These are phyloP conservation scores for Malus sylvestris DNA, from an alignment of 306 rosid genomes.

Conservation along the genomic window DNA sequence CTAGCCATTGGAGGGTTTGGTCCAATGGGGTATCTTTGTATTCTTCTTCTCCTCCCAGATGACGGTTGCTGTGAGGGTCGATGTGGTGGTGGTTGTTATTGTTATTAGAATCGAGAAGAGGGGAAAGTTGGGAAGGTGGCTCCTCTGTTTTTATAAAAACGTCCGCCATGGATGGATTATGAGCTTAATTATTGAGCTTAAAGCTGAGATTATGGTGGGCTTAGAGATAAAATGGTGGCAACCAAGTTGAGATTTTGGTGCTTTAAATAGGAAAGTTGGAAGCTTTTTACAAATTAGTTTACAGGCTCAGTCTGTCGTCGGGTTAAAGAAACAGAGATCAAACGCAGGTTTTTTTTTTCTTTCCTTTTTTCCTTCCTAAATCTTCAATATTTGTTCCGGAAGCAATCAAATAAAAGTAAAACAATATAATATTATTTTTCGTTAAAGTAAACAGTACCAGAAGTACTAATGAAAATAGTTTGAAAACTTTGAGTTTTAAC, in stretches of 20 bases:
- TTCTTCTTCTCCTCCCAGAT: not conserved
- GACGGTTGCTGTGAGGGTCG: not conserved
- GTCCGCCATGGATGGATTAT: constrained; percentile 23
- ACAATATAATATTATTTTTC: not conserved
- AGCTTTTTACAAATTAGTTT: not conserved
- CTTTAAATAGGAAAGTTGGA: not conserved
- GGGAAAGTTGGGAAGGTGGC: constrained; percentile 25
- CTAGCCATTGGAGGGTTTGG: constrained; percentile 33
- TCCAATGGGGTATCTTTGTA: constrained; percentile 34
- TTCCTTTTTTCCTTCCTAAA: too few species aligned
- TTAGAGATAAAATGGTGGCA: constrained; percentile 4
- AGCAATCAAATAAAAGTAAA: not conserved
- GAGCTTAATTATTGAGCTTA: not conserved
- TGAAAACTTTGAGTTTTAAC: too few species aligned
- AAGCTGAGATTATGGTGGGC: not conserved
- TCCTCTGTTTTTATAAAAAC: constrained; percentile 32
- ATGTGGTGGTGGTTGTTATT: not conserved
- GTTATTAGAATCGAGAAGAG: constrained; percentile 27
- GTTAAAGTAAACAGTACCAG: too few species aligned
- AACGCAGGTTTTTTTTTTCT: not conserved
- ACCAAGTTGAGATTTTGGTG: constrained; percentile 15
- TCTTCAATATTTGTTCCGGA: not conserved
- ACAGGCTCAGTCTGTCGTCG: not conserved
- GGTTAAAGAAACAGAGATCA: not conserved
- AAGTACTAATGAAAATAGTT: too few species aligned